Base-by-base conservation (phyloP, 345 rosid species). In the Pistacia vera region DNA sequence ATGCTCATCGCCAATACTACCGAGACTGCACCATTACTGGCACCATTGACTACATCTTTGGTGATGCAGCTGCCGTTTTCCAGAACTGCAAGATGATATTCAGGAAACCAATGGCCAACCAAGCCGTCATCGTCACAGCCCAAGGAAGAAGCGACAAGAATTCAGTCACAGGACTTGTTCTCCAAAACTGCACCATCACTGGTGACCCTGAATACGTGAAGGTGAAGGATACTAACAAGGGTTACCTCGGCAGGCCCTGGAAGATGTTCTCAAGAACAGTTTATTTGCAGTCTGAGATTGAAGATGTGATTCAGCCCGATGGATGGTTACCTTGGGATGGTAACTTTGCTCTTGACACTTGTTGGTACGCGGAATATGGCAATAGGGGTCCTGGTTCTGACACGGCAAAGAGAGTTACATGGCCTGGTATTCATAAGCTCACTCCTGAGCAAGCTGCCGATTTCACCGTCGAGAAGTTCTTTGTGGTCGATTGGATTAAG, bases 231-330 rank as follows among this genome's bases (percentile, higher is more conserved):
- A 56, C 1, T 20, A 83, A 46, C 85, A 86, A 83, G 72, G 88
- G 91, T 0, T 92, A 85, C 79, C 89, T 95, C 0, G 98, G 96
- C 4, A 88, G 98, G 7, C 98, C 98, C 6, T 88, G 91, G 93
- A 86, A 82, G 63, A 46, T 66, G 69, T 88, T 38, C 80, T 83
- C 98, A 8, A 88, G 85, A 75, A 89, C 94, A 3, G 68, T 94
- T 38, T 66, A 88, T 75, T 86, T 91, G 89, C 86, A 86, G 51
- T 83, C 92, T 5, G 63, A 72, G 30, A 82, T 94, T 4, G 91
- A 85, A 5, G 85, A 83, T 48, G 59, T 89, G 61, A 88, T 92
- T 14, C 88, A 77, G 25, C 93, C 95, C 0, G 80, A 89, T 4
- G 97, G 98, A 0, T 95, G 92, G 92, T 0, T 74, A 18, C 88